Conservation (phyloP, 2,329 filamentous ascomycete species). For the Pyrenophora graminea region DNA sequence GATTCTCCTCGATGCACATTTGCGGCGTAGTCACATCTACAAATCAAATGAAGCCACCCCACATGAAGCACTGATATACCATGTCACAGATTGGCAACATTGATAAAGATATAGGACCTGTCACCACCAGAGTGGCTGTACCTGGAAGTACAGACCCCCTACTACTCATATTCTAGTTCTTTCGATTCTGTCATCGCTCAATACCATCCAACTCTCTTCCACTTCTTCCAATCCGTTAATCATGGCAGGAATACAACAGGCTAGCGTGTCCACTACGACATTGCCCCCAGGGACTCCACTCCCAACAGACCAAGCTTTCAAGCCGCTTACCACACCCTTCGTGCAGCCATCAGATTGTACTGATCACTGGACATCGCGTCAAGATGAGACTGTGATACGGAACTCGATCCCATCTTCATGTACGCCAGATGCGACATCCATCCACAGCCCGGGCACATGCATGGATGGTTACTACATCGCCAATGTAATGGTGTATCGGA, state of each 20-base stretch:
- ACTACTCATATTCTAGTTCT: too few species aligned
- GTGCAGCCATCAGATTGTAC: not conserved
- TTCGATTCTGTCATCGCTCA: too few species aligned
- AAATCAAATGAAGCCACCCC: not conserved
- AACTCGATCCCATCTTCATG: too few species aligned
- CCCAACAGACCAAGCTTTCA: not conserved
- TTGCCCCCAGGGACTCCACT: not conserved
- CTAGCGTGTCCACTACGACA: not conserved
- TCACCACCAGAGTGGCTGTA: not conserved
- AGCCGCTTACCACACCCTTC: not conserved
- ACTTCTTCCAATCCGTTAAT: too few species aligned
- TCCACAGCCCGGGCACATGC: not conserved
- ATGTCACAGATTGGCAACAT: not conserved
- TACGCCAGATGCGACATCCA: not conserved
- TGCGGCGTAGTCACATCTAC: not conserved
- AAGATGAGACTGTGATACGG: too few species aligned
- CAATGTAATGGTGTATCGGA: not conserved
- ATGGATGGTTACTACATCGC: not conserved
- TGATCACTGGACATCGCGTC: not conserved
- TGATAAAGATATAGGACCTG: not conserved
- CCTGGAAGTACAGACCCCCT: not conserved
- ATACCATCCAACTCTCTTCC: too few species aligned
- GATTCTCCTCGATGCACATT: not conserved
- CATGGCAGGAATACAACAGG: not conserved
- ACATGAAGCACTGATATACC: not conserved